These are phyloP conservation scores for Candida pseudoviswanathii DNA, from an alignment of 1,139 yeast species.

Conservation along the genomic window DNA sequence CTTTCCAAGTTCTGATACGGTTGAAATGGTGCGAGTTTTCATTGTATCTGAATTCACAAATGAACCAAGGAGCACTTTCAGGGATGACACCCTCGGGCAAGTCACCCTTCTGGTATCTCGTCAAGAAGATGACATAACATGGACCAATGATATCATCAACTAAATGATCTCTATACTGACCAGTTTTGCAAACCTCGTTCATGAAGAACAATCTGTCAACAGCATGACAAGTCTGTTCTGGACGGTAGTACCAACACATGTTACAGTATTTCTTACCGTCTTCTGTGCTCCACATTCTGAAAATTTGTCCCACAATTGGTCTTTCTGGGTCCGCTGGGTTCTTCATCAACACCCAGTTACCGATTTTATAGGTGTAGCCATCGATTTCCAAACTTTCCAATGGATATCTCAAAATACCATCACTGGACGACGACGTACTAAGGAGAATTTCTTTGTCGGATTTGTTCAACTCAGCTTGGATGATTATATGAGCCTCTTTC, in stretches of 20 bases:
- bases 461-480: constrained; percentile 72
- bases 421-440: constrained; percentile 60
- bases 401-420: constrained; percentile 66
- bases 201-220: constrained; percentile 85
- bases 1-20: constrained; percentile 97
- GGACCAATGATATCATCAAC: constrained; percentile 89
- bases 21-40: constrained; percentile 89
- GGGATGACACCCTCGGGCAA: constrained; percentile 71
- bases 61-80: constrained; percentile 78
- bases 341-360: constrained; percentile 90
- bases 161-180: constrained; percentile 92
- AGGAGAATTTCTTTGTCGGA: constrained; percentile 82
- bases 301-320: constrained; percentile 93
- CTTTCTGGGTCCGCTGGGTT: constrained; percentile 86
- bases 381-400: constrained; percentile 72
- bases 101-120: constrained; percentile 93
- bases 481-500: constrained; percentile 57
- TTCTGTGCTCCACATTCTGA: constrained; percentile 84
- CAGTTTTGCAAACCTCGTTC: constrained; percentile 94
- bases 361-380: constrained; percentile 77
- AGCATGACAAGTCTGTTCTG: constrained; percentile 96
- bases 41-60: constrained; percentile 93
- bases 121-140: constrained; percentile 91
- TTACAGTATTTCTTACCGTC: constrained; percentile 89
- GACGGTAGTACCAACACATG: constrained; percentile 97